Evolutionary conservation across 768 basidiomycete species (phyloP), one percentile per base, ranked within the genome.

Genomic region (Hericium alpestre): DNA sequence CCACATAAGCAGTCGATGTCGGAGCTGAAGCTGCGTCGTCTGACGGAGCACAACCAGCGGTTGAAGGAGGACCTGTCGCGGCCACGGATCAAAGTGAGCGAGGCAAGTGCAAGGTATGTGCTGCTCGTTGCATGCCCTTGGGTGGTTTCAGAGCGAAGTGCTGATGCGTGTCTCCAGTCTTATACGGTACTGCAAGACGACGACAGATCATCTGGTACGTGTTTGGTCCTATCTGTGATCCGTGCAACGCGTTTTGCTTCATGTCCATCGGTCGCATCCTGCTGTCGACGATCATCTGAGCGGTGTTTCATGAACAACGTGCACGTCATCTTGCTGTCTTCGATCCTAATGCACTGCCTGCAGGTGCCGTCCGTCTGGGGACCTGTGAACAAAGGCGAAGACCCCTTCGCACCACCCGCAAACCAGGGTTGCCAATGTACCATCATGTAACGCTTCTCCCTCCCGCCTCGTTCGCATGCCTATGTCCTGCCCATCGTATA

Each of bases 301-400:
- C 32, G 9, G 32, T 32, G 32, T 32, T 32, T 32, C 32, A 32
- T 32, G 32, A 32, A 32, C 9, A 32, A 1, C 8, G 32, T 32
- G 32, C 32, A 32, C 32, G 32, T 32, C 32, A 32, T 32, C 32
- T 32, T 32, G 32, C 9, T 7, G 8, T 32, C 32, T 7, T 32
- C 32, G 32, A 32, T 32, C 32, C 32, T 32, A 32, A 32, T 7
- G 16, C 49, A 22, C 22, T 51, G 43, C 25, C 27, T 64, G 22
- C 65, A 93, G 88, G 87, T 95, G 51, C 93, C 94, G 23, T 93
- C 90, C 18, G 91, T 99, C 1, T 99, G 96, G 96, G 96, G 96
- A 10, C 86, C 90, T 22, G 85, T 95, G n/a, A 83, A 83, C 61
- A 90, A 88, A 67, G 83, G 82, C 46, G 91, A 95, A 58, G 95